Percentiles rank a stretch among this genome's conserved stretches.
These are phyloP conservation scores for Hypholoma sublateritium DNA, from an alignment of 768 basidiomycete genomes.

Conservation along the genomic window DNA sequence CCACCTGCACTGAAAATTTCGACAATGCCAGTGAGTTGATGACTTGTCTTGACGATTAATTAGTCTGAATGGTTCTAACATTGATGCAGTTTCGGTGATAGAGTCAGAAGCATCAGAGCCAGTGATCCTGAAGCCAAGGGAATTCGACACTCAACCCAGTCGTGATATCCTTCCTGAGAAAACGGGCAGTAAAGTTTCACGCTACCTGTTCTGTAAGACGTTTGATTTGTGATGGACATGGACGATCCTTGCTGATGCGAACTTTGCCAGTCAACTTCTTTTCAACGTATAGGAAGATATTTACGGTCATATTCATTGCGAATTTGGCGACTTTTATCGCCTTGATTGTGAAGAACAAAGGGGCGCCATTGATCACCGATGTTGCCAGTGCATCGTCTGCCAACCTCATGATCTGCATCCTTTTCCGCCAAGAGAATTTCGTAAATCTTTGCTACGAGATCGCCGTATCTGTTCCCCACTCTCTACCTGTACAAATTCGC, in stretches of 20 bases:
- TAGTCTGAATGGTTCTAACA: neutral
- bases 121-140: conserved; percentile 21
- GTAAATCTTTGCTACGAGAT: conserved; percentile 53
- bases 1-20: too few relatives aligned
- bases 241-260: neutral
- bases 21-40: too few relatives aligned
- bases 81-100: conserved; percentile 1
- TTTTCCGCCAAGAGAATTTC: conserved; percentile 51
- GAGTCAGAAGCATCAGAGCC: conserved; percentile 18
- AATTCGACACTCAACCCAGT: conserved; percentile 16
- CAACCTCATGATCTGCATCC: conserved; percentile 43
- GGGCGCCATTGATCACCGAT: conserved; percentile 33
- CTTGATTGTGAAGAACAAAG: conserved; percentile 32
- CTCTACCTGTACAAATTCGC: conserved; percentile 41
- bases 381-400: conserved; percentile 38
- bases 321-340: conserved; percentile 51
- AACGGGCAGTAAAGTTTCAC: conserved; percentile 7
- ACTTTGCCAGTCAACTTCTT: conserved; percentile 28
- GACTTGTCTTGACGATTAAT: neutral
- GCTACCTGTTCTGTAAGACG: conserved; percentile 29
- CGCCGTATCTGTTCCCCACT: conserved; percentile 37
- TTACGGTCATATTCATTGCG: conserved; percentile 49
- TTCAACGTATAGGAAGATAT: conserved; percentile 49
- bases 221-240: conserved; percentile 30
- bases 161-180: conserved; percentile 28